Evolutionary conservation across 441 rosid genomes (phyloP).

Genomic region (Omphalea diandra): DNA sequence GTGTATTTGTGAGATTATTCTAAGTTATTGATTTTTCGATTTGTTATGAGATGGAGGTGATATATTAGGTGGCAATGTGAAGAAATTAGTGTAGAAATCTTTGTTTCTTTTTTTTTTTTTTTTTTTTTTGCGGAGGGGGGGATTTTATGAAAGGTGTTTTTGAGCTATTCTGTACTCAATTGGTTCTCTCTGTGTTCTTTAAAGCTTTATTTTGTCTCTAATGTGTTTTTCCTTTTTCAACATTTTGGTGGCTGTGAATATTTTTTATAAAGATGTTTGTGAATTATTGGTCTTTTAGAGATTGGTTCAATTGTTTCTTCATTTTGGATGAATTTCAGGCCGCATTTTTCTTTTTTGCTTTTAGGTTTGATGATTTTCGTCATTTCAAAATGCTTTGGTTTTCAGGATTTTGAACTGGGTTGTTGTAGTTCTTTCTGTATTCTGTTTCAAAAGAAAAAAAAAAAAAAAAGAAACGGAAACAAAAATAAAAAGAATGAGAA

Average conservation of each 20-base stretch:
- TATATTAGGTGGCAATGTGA: not conserved
- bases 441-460: not conserved
- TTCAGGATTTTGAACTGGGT: conserved; percentile 12
- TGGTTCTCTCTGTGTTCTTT: not conserved
- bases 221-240: too few species aligned
- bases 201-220: not conserved
- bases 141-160: not conserved
- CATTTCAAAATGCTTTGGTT: not conserved
- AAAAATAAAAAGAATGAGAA: too few species aligned
- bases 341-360: not conserved
- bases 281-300: too few species aligned
- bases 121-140: too few species aligned
- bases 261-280: too few species aligned
- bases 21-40: not conserved
- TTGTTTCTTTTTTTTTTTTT: conserved; percentile 4
- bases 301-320: not conserved
- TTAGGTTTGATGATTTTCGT: not conserved
- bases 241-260: not conserved
- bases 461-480: not conserved
- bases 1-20: not conserved
- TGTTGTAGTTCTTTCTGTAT: not conserved
- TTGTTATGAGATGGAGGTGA: not conserved
- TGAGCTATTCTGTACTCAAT: too few species aligned
- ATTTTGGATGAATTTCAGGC: not conserved
- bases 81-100: not conserved